Conservation (phyloP, 2,329 filamentous ascomycete species). For the Colletotrichum somersetense region DNA sequence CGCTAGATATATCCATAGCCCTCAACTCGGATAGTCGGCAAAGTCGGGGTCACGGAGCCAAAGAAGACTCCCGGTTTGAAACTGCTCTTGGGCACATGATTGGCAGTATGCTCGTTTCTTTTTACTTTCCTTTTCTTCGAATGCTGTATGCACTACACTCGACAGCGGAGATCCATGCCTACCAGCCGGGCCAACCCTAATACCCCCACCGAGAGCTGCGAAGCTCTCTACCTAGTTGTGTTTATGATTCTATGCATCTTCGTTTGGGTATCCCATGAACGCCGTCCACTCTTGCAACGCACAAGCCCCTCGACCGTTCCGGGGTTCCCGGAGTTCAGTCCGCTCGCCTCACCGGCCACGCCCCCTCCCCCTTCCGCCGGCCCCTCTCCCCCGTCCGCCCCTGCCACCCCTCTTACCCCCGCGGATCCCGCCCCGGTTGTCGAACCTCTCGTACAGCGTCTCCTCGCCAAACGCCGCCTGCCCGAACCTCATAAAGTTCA, state of each 20-base stretch:
- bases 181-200: background rate
- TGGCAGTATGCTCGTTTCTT: background rate
- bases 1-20: background rate
- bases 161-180: background rate
- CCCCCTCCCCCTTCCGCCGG: conserved; percentile 53
- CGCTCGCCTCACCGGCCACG: conserved; percentile 43
- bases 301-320: background rate
- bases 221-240: background rate
- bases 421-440: conserved; percentile 52
- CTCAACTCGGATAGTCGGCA: no score
- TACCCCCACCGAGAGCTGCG: background rate
- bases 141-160: background rate
- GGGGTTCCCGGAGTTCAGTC: background rate
- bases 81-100: background rate
- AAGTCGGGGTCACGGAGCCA: background rate
- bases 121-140: no score
- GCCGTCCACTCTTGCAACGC: background rate
- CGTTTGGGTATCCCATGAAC: conserved; percentile 23
- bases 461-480: conserved; percentile 86
- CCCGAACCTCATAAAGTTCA: conserved; percentile 86
- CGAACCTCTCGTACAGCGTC: conserved; percentile 73
- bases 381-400: conserved; percentile 58
- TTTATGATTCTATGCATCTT: background rate
- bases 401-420: conserved; percentile 56
- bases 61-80: background rate